A percentile compares a stretch with the other conserved stretches of the same genome.
These are phyloP conservation scores for Suillus tomentosus DNA, from an alignment of 768 basidiomycete species.

Conservation along the genomic window DNA sequence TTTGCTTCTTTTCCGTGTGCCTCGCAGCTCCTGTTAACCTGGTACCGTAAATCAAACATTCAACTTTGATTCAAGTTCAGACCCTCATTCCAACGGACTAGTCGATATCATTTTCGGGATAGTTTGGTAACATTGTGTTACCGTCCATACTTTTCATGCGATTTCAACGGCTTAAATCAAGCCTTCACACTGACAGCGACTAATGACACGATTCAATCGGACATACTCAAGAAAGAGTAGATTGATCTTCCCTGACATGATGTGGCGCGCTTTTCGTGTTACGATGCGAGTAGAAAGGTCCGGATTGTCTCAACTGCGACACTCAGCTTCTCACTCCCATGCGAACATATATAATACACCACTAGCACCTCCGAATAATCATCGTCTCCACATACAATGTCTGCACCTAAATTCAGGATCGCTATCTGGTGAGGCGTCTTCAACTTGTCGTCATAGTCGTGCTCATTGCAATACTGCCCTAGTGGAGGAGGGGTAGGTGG, in stretches of 20 bases:
- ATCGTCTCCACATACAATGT: constrained; percentile 14
- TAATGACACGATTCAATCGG: constrained; percentile 26
- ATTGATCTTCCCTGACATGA: constrained; percentile 1
- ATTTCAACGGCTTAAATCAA: constrained; percentile 24
- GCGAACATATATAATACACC: constrained; percentile 5
- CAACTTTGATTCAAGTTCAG: background rate
- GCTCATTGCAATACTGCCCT: background rate
- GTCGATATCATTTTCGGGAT: background rate
- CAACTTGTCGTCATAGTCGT: background rate
- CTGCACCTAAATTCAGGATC: constrained; percentile 27
- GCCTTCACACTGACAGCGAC: background rate
- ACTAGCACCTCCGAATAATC: background rate
- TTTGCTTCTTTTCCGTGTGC: constrained; percentile 24
- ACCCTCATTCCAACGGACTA: background rate
- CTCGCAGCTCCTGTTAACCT: constrained; percentile 16
- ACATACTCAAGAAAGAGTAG: constrained; percentile 11
- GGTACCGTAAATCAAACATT: background rate
- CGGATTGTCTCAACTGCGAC: background rate
- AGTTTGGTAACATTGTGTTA: background rate
- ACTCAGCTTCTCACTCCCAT: constrained; percentile 6
- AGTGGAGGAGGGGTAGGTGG: constrained; percentile 47
- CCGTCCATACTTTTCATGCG: constrained; percentile 11
- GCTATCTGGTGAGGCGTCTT: constrained; percentile 27
- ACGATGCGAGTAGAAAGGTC: background rate
- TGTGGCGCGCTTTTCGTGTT: constrained; percentile 1